phyloP scores from a whole-genome alignment of 768 basidiomycete species.

The Clitopilus passeckerianus region DNA sequence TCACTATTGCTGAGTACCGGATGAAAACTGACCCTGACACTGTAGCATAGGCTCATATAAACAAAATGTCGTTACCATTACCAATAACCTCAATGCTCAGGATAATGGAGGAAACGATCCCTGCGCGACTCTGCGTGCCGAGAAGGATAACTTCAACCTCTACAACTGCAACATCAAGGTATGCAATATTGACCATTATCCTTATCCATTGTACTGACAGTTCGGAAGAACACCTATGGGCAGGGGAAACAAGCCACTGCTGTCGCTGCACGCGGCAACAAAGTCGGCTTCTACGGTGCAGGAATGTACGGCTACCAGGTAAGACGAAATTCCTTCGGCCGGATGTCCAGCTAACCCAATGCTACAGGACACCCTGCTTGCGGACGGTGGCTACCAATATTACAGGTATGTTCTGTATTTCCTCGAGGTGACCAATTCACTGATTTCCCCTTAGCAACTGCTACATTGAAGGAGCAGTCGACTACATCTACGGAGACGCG shows the following conservation, averaged over 20 bases:
- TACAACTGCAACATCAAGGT: constrained; percentile 27
- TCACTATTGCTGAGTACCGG: not conserved
- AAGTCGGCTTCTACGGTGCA: constrained; percentile 19
- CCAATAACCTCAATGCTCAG: constrained; percentile 19
- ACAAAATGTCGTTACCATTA: constrained; percentile 24
- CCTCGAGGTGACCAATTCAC: not conserved
- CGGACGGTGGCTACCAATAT: constrained; percentile 17
- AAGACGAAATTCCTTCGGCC: not conserved
- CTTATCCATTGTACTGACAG: too few species aligned
- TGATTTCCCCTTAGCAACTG: constrained; percentile 3
- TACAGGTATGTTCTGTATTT: constrained; percentile 7
- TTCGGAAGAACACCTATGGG: constrained; percentile 1
- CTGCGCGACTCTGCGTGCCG: constrained; percentile 23
- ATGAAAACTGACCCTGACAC: not conserved
- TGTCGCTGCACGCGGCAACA: constrained; percentile 19
- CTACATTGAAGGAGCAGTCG: constrained; percentile 21
- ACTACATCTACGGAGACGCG: constrained; percentile 19
- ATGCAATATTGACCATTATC: constrained; percentile 1
- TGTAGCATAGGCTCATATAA: constrained; percentile 22
- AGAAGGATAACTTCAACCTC: constrained; percentile 22
- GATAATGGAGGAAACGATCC: constrained; percentile 22
- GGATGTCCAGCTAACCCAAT: too few species aligned
- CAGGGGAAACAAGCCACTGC: constrained; percentile 18
- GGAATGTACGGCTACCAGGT: constrained; percentile 11
- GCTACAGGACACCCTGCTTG: constrained; percentile 18